Conservation (phyloP, 768 basidiomycete genomes). For the Amanita molliuscula region DNA sequence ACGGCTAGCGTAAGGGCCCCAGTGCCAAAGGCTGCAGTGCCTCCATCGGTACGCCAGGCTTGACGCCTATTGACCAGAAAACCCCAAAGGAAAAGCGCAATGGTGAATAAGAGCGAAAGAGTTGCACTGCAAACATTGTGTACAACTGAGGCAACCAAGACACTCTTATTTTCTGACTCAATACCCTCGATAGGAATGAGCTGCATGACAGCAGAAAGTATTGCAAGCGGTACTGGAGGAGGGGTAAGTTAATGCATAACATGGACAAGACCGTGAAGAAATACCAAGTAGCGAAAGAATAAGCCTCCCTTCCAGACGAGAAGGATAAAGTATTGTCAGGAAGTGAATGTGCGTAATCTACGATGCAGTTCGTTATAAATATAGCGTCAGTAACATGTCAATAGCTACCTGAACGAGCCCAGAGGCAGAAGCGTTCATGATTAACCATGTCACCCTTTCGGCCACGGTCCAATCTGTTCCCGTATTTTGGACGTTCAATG, state of each 20-base stretch:
- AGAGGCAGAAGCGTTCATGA: constrained; percentile 80
- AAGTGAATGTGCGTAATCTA: constrained; percentile 98
- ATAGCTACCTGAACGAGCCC: constrained; percentile 71
- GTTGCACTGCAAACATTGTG: constrained; percentile 95
- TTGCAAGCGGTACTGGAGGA: constrained; percentile 63
- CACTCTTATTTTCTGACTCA: constrained; percentile 18
- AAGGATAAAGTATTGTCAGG: constrained; percentile 90
- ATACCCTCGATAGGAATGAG: constrained; percentile 57
- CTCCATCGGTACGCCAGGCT: constrained; percentile 96
- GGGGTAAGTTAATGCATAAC: background rate
- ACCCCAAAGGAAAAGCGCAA: constrained; percentile 89
- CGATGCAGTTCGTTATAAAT: background rate
- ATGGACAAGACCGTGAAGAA: constrained; percentile 12
- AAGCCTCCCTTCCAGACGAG: constrained; percentile 74
- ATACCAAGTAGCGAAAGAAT: constrained; percentile 77
- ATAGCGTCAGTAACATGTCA: background rate
- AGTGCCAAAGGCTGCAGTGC: constrained; percentile 87
- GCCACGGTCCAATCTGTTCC: constrained; percentile 45
- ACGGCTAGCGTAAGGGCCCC: constrained; percentile 79
- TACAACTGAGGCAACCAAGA: constrained; percentile 56
- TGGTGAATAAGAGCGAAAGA: constrained; percentile 89
- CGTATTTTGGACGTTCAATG: constrained; percentile 22
- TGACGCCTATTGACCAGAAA: constrained; percentile 77
- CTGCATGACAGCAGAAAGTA: constrained; percentile 77
- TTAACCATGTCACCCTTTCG: constrained; percentile 69